Conservation (phyloP, 805 yeast genomes). For the Metschnikowia rubicola region DNA sequence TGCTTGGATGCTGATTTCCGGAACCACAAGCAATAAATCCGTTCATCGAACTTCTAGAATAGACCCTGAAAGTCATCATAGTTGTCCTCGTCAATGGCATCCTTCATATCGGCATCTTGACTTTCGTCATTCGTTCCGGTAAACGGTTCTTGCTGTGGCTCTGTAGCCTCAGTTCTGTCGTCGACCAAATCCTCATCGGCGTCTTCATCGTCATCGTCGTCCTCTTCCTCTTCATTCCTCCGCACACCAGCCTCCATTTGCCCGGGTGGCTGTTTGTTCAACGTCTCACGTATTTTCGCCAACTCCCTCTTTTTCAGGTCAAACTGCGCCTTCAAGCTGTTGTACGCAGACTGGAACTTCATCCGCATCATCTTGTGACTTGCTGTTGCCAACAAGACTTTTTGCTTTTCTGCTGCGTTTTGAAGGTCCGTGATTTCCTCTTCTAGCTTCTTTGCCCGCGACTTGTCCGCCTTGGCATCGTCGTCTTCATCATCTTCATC, state of each 20-base stretch:
- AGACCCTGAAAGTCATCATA: constrained; percentile 31
- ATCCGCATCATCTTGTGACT: constrained; percentile 81
- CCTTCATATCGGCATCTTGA: constrained; percentile 7
- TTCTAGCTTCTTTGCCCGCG: constrained; percentile 64
- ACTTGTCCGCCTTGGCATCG: constrained; percentile 43
- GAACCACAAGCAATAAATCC: no score
- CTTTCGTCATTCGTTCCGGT: background rate
- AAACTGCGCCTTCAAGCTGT: constrained; percentile 73
- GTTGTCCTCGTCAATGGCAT: constrained; percentile 21
- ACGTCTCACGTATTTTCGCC: constrained; percentile 18
- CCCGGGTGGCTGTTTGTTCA: constrained; percentile 7
- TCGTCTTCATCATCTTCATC: constrained; percentile 51
- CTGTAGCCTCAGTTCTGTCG: background rate
- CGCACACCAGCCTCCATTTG: background rate
- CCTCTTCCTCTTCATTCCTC: constrained; percentile 7
- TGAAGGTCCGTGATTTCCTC: constrained; percentile 87
- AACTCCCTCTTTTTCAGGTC: constrained; percentile 54
- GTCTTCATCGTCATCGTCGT: constrained; percentile 5
- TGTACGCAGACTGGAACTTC: constrained; percentile 79
- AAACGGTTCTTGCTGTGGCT: no score
- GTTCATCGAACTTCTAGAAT: constrained; percentile 3
- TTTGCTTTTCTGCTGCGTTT: constrained; percentile 69
- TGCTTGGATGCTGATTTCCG: no score
- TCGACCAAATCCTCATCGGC: background rate
- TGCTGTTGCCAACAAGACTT: constrained; percentile 66